phyloP scores from a whole-genome alignment of 75 land plant species.

The Gnetum montanum region DNA sequence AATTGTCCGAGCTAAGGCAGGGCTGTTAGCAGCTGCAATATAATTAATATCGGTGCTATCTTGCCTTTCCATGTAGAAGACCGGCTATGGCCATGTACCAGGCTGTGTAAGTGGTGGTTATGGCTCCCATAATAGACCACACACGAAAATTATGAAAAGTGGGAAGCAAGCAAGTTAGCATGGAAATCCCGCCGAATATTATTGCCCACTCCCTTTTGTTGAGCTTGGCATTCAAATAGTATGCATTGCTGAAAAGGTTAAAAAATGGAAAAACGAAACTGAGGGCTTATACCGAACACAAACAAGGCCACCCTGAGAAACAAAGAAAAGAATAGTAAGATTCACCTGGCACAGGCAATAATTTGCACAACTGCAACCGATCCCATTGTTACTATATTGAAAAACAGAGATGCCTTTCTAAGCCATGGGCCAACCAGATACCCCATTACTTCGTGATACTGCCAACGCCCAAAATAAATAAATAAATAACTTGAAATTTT shows the following conservation, averaged over 20 bases:
- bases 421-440: constrained; percentile 21
- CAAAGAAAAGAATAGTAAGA: background rate
- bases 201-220: constrained; percentile 20
- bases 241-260: constrained; percentile 17
- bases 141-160: constrained; percentile 27
- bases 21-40: background rate
- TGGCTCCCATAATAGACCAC: constrained; percentile 21
- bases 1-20: background rate
- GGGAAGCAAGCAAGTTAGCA: constrained; percentile 21
- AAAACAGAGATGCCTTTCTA: constrained; percentile 10
- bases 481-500: background rate
- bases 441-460: constrained; percentile 30
- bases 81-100: constrained; percentile 28
- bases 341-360: constrained; percentile 34
- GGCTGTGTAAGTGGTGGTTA: constrained; percentile 33
- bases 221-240: constrained; percentile 14
- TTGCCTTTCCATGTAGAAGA: constrained; percentile 22
- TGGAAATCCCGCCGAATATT: constrained; percentile 17
- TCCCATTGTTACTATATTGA: constrained; percentile 26
- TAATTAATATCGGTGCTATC: background rate
- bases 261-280: background rate
- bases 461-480: background rate
- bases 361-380: constrained; percentile 24
- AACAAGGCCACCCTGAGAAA: background rate
- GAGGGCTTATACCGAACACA: background rate